A percentile compares a stretch with the other conserved stretches of the same genome.
These are phyloP conservation scores for Fusarium coffeatum DNA, from an alignment of 2,329 filamentous ascomycete genomes.

Conservation along the genomic window DNA sequence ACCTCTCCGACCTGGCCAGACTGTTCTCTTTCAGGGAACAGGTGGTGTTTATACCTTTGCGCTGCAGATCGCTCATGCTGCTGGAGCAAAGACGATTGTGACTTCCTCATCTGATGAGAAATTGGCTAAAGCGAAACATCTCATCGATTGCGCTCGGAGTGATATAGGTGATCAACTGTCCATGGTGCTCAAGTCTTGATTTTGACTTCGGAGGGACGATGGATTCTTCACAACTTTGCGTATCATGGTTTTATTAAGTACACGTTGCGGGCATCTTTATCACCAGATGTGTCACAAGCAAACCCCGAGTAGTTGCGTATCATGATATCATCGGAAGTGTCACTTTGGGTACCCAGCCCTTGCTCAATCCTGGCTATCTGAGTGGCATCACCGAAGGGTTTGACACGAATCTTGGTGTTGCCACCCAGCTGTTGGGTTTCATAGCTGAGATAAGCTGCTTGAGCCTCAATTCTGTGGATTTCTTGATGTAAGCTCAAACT, in stretches of 20 bases:
- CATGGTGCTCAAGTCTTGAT: neutral
- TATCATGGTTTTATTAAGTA: too few species aligned
- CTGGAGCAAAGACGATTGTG: neutral
- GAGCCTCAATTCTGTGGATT: neutral
- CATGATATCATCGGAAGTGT: neutral
- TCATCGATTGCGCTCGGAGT: neutral
- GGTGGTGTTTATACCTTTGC: neutral
- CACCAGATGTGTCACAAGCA: too few species aligned
- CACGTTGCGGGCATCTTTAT: too few species aligned
- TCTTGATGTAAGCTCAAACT: accelerated
- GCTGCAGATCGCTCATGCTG: neutral
- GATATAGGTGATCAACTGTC: neutral
- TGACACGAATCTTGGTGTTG: neutral
- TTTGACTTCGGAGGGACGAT: neutral
- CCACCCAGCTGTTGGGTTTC: neutral
- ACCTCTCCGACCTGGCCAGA: neutral
- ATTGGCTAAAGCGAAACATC: neutral
- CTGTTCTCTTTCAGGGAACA: neutral
- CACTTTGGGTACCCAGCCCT: neutral
- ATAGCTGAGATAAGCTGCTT: neutral
- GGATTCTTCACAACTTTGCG: neutral
- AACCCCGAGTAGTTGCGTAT: too few species aligned
- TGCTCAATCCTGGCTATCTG: neutral
- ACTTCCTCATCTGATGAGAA: neutral
- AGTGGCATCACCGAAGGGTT: neutral